Conservation (phyloP, 163 green algal genomes). For the Scenedesmus sp. region DNA sequence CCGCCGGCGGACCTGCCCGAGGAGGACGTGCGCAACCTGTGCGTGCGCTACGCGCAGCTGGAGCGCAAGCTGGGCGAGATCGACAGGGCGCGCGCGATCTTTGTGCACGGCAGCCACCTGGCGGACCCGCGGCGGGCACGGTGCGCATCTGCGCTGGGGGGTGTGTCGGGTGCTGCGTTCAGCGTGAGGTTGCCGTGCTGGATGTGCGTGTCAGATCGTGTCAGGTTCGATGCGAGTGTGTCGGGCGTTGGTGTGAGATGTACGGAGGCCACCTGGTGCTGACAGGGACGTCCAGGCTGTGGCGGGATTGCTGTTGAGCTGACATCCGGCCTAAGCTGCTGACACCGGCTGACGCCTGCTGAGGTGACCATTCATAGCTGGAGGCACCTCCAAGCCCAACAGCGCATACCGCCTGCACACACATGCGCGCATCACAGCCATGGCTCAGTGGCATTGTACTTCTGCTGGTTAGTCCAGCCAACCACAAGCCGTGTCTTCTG, state of each 20-base stretch:
- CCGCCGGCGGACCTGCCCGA: slow-evolving; percentile 84
- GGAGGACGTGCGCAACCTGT: slow-evolving; percentile 87
- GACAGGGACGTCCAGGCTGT: too few relatives aligned
- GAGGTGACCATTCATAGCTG: too few relatives aligned
- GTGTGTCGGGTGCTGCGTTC: not conserved
- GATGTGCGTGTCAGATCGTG: too few relatives aligned
- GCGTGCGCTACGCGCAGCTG: slow-evolving; percentile 89
- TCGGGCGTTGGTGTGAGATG: too few relatives aligned
- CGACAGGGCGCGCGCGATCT: slow-evolving; percentile 91
- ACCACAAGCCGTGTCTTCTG: not conserved
- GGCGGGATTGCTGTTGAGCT: too few relatives aligned
- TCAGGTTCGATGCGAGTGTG: too few relatives aligned
- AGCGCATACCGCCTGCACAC: not conserved
- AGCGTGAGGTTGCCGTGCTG: too few relatives aligned
- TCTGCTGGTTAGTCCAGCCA: not conserved
- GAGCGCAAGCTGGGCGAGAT: slow-evolving; percentile 95
- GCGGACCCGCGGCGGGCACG: slow-evolving; percentile 78
- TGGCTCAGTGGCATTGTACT: not conserved
- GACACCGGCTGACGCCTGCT: too few relatives aligned
- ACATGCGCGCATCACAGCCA: not conserved
- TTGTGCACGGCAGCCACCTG: slow-evolving; percentile 87
- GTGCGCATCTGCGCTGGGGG: not conserved
- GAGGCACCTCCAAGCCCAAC: too few relatives aligned
- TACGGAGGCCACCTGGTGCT: too few relatives aligned
- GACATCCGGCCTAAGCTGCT: too few relatives aligned